Percentiles rank a stretch among this genome's conserved stretches.
phyloP scores from a whole-genome alignment of 106 monocot genomes.

The Allium sativum region DNA sequence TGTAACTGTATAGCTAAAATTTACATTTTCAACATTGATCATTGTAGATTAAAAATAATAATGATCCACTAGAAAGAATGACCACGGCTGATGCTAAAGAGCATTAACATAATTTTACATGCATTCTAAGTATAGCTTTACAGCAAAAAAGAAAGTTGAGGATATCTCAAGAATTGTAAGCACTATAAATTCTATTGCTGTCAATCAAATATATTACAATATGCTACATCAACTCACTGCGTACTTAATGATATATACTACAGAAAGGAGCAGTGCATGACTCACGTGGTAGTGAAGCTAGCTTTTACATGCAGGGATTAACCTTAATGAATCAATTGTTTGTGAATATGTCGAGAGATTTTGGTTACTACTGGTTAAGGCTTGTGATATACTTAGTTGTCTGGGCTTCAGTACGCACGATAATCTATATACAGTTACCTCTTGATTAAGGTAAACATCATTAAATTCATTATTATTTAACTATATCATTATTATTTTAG shows the following conservation, averaged over 20 bases:
- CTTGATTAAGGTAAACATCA: too few relatives aligned
- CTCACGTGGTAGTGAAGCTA: conserved; percentile 70
- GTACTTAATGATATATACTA: neutral
- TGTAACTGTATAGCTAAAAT: neutral
- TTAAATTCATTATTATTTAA: too few relatives aligned
- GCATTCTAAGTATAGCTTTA: neutral
- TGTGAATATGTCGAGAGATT: conserved; percentile 69
- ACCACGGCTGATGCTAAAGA: neutral
- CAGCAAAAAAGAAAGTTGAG: conserved; percentile 38
- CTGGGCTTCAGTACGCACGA: too few relatives aligned
- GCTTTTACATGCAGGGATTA: conserved; percentile 63
- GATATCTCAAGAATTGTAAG: conserved; percentile 68
- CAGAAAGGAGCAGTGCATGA: conserved; percentile 83
- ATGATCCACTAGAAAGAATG: neutral
- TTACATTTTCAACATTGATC: neutral
- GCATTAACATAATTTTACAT: neutral
- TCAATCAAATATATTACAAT: neutral
- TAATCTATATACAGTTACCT: too few relatives aligned
- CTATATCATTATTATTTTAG: too few relatives aligned
- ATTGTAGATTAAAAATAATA: neutral
- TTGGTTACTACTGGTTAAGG: conserved; percentile 77
- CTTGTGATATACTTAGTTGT: conserved; percentile 64
- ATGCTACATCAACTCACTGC: neutral
- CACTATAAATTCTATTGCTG: neutral
- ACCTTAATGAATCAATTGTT: conserved; percentile 53